These are phyloP conservation scores for Immersiella caudata DNA, from an alignment of 495 filamentous ascomycete genomes.

Conservation along the genomic window DNA sequence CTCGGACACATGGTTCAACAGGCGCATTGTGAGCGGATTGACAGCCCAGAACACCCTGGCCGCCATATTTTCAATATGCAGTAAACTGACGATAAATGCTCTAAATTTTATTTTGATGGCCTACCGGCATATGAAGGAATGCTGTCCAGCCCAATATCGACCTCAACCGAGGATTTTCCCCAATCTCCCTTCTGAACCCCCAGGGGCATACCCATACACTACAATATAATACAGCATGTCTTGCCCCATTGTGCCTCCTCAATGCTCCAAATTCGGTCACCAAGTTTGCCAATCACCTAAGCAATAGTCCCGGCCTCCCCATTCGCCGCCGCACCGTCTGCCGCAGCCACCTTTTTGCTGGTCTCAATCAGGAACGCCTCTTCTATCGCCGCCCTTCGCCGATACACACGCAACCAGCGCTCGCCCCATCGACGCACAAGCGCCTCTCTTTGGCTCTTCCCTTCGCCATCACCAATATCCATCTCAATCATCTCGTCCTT, in stretches of 20 bases:
- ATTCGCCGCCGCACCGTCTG: slow-evolving; percentile 9
- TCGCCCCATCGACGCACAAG: slow-evolving; percentile 79
- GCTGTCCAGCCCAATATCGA: no score
- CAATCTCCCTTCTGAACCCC: no score
- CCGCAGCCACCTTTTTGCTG: slow-evolving; percentile 29
- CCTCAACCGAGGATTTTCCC: no score
- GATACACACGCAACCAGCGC: slow-evolving; percentile 84
- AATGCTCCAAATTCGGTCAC: background rate
- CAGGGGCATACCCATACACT: background rate
- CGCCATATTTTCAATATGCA: no score
- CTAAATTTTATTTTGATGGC: no score
- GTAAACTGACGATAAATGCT: no score
- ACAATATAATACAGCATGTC: background rate
- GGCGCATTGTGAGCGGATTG: no score
- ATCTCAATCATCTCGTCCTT: slow-evolving; percentile 69
- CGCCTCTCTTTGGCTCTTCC: slow-evolving; percentile 57
- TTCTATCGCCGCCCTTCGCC: slow-evolving; percentile 79
- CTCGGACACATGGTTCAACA: no score
- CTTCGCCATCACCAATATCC: slow-evolving; percentile 49
- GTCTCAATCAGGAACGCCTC: slow-evolving; percentile 62
- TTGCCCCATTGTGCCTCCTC: background rate
- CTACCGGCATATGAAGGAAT: no score
- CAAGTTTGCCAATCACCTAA: background rate
- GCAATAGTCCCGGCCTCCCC: background rate
- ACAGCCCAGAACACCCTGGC: no score